Conservation (phyloP, 305 asterid species). For the Solanum hybrid region DNA sequence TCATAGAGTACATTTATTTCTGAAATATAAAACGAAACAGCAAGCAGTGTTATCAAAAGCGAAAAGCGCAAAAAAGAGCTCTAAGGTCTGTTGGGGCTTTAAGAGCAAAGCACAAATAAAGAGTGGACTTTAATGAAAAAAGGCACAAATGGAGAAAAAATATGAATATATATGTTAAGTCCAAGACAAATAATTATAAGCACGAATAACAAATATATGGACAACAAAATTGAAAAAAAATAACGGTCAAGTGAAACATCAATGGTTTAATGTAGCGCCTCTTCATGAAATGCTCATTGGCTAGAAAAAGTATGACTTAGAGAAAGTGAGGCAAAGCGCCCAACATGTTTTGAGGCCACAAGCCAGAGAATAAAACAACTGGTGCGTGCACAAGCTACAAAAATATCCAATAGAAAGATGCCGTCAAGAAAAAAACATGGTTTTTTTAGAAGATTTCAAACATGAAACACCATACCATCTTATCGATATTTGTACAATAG, state of each 20-base stretch:
- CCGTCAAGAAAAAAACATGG: not conserved
- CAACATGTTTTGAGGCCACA: not conserved
- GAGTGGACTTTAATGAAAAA: not conserved
- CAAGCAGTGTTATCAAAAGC: not conserved
- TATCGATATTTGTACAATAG: constrained; percentile 92
- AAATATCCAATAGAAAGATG: not conserved
- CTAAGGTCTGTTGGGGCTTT: not conserved
- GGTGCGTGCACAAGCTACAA: not conserved
- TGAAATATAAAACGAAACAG: not conserved
- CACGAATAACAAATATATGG: not conserved
- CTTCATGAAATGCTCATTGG: not conserved
- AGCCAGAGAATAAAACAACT: not conserved
- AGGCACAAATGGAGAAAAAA: not conserved
- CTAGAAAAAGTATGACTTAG: not conserved
- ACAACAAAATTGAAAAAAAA: not conserved
- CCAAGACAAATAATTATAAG: not conserved
- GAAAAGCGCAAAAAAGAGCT: not conserved
- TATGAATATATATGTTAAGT: not conserved
- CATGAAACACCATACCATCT: constrained; percentile 42
- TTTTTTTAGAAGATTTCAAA: not conserved
- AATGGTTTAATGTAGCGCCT: not conserved
- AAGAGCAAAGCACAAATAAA: not conserved
- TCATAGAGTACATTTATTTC: not conserved
- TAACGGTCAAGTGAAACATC: not conserved
- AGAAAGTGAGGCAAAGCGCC: not conserved